phyloP scores from a whole-genome alignment of 805 yeast genomes.

The Yamadazyma phyllophila region DNA sequence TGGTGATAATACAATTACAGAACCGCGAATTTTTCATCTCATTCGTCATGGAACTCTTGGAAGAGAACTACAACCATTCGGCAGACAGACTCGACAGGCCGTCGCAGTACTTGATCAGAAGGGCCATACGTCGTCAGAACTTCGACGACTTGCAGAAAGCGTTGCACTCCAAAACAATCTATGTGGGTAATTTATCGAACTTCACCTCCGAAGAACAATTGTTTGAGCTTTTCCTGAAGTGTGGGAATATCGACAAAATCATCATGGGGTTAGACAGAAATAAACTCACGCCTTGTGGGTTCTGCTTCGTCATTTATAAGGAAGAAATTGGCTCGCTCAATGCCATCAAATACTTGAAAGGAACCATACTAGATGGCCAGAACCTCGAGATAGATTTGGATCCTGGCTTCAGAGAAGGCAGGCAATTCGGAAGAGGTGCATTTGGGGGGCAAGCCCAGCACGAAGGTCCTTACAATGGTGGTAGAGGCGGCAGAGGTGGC shows the following conservation, averaged over 20 bases:
- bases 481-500: conserved; percentile 47
- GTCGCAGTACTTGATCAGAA: conserved; percentile 62
- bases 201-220: conserved; percentile 95
- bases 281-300: conserved; percentile 93
- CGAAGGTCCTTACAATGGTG: conserved; percentile 38
- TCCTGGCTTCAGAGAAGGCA: conserved; percentile 93
- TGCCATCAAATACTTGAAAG: conserved; percentile 78
- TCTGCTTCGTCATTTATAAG: conserved; percentile 84
- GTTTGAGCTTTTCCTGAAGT: conserved; percentile 78
- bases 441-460: conserved; percentile 90
- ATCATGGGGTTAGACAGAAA: conserved; percentile 94
- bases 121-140: conserved; percentile 54
- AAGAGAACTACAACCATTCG: conserved; percentile 56
- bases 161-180: conserved; percentile 69
- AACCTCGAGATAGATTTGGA: conserved; percentile 84
- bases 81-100: conserved; percentile 70
- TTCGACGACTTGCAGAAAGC: conserved; percentile 65
- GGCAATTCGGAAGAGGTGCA: conserved; percentile 92
- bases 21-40: background rate
- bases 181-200: conserved; percentile 87
- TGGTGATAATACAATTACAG: background rate
- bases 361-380: conserved; percentile 81
- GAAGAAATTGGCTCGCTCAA: conserved; percentile 69
- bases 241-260: conserved; percentile 75
- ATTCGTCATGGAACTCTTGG: conserved; percentile 34